A percentile compares a stretch with the other conserved stretches of the same genome.
Evolutionary conservation across 139 green algal genomes (phyloP).

Genomic region (Chlamydomonas sp.): DNA sequence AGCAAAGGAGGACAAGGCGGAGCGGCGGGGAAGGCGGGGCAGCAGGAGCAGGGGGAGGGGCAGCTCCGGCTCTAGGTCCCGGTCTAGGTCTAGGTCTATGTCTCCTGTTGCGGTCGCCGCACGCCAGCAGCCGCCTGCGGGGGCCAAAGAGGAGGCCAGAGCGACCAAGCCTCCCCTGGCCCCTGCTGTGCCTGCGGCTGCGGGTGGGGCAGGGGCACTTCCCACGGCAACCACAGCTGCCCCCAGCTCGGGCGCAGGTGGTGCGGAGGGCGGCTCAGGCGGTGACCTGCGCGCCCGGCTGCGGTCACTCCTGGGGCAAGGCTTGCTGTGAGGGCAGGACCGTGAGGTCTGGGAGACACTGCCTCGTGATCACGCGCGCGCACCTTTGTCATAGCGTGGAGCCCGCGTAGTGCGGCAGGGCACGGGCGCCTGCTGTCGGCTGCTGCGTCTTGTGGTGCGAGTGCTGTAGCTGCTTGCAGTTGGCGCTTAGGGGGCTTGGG

Average conservation of each 20-base stretch:
- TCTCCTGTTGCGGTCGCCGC: neutral
- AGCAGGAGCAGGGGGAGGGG: neutral
- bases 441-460: too few relatives aligned
- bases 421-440: too few relatives aligned
- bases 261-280: too few relatives aligned
- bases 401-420: too few relatives aligned
- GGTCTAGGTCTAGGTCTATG: neutral
- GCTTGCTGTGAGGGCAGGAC: neutral
- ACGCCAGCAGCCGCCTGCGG: neutral
- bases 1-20: neutral
- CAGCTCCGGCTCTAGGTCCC: neutral
- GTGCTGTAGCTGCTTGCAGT: too few relatives aligned
- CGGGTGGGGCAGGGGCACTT: neutral
- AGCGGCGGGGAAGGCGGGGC: neutral
- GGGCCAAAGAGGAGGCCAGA: neutral
- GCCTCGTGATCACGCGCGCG: too few relatives aligned
- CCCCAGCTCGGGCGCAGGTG: too few relatives aligned
- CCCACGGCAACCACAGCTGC: neutral
- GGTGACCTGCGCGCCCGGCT: slow-evolving; percentile 11
- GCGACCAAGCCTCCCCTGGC: neutral
- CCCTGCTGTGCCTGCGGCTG: neutral
- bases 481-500: too few relatives aligned
- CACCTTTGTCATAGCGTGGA: too few relatives aligned
- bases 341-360: too few relatives aligned
- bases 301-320: slow-evolving; percentile 7